These are phyloP conservation scores for Trypanosoma platydactyli DNA, from an alignment of 208 protist genomes.

Conservation along the genomic window DNA sequence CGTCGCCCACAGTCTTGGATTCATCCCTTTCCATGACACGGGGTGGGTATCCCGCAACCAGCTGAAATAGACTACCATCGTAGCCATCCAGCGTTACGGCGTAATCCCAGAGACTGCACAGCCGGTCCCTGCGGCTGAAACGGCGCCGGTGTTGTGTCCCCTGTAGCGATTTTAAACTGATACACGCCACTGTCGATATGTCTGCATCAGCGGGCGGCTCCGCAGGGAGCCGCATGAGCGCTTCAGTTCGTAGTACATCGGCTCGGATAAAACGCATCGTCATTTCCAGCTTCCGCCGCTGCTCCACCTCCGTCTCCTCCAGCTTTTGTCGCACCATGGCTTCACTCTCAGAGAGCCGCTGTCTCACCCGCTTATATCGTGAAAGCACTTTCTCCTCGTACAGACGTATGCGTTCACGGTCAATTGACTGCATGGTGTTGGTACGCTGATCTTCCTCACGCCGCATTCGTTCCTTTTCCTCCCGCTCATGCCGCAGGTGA, in stretches of 20 bases:
- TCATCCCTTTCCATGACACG: slow-evolving; percentile 42
- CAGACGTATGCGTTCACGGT: slow-evolving; percentile 51
- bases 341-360: slow-evolving; percentile 23
- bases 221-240: slow-evolving; percentile 34
- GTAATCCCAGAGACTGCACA: slow-evolving; percentile 53
- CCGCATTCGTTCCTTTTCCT: slow-evolving; percentile 51
- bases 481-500: slow-evolving; percentile 52
- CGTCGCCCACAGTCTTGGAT: slow-evolving; percentile 46
- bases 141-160: slow-evolving; percentile 53
- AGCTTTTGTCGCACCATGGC: slow-evolving; percentile 18
- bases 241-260: slow-evolving; percentile 18
- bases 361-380: neutral
- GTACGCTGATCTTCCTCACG: slow-evolving; percentile 43
- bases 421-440: slow-evolving; percentile 51
- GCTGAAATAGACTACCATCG: slow-evolving; percentile 40
- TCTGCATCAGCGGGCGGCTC: slow-evolving; percentile 43
- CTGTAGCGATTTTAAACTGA: slow-evolving; percentile 51
- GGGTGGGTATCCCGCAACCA: slow-evolving; percentile 74
- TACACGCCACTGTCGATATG: slow-evolving; percentile 30
- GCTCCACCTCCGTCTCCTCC: slow-evolving; percentile 23
- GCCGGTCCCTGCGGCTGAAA: slow-evolving; percentile 61
- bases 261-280: slow-evolving; percentile 1
- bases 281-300: slow-evolving; percentile 8
- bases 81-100: slow-evolving; percentile 62
- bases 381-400: slow-evolving; percentile 35